Evolutionary conservation across 768 basidiomycete genomes (phyloP).

Genomic region (Leucosporidium creatinivorum): DNA sequence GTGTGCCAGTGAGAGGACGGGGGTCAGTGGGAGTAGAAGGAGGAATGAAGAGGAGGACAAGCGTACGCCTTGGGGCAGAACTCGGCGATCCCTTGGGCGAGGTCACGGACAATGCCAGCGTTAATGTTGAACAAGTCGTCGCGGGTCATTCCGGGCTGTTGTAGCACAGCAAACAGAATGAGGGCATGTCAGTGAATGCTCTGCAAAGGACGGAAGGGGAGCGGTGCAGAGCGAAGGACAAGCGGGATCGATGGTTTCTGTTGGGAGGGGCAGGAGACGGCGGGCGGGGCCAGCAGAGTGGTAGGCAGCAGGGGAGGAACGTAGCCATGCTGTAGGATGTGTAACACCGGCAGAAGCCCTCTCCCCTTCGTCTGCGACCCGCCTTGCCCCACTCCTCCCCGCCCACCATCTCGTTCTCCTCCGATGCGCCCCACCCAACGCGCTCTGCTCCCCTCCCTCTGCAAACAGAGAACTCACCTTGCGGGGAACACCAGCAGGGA

Average conservation of each 20-base stretch:
- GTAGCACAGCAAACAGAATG: conserved; percentile 11
- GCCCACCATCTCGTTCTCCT: neutral
- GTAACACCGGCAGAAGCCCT: too few species aligned
- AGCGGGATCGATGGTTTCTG: conserved; percentile 49
- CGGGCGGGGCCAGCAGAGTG: neutral
- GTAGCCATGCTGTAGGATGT: too few species aligned
- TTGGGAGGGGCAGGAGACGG: neutral
- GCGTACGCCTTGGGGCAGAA: conserved; percentile 75
- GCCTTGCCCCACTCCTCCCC: neutral
- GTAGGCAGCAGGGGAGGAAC: neutral
- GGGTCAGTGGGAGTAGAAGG: conserved; percentile 89
- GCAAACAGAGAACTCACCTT: conserved; percentile 49
- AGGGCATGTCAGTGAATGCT: neutral
- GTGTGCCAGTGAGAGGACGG: conserved; percentile 55
- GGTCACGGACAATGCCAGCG: conserved; percentile 93
- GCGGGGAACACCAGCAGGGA: conserved; percentile 92
- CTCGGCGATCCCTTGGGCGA: conserved; percentile 78
- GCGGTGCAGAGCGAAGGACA: neutral
- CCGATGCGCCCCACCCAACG: neutral
- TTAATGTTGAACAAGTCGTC: conserved; percentile 95
- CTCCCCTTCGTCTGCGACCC: too few species aligned
- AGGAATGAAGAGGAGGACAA: conserved; percentile 54
- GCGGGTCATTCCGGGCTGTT: conserved; percentile 47
- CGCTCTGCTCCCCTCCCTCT: neutral
- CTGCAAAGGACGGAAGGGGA: conserved; percentile 17